Conservation (phyloP, 768 basidiomycete species). For the Sutorius australiensis region DNA sequence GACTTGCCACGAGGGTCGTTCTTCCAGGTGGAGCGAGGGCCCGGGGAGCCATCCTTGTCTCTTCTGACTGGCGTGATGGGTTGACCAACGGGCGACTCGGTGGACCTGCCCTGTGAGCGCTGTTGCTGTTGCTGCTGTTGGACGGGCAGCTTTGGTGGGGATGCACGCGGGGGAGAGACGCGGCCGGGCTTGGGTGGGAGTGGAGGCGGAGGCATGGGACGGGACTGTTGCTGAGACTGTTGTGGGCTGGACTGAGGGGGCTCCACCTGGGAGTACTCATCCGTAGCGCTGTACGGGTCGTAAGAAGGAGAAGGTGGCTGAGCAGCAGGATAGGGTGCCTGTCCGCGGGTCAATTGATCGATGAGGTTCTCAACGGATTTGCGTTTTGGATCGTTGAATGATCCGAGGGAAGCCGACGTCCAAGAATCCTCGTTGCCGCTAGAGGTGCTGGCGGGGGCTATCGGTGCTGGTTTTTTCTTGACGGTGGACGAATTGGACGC, state of each 20-base stretch:
- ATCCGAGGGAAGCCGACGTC: constrained; percentile 35
- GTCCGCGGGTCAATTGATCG: constrained; percentile 61
- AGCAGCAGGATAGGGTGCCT: constrained; percentile 32
- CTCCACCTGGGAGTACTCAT: constrained; percentile 46
- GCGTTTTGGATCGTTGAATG: constrained; percentile 54
- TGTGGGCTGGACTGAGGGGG: constrained; percentile 21
- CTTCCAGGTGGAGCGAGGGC: constrained; percentile 47
- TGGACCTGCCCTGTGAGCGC: constrained; percentile 45
- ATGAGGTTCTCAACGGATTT: constrained; percentile 82
- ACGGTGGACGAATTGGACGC: constrained; percentile 41
- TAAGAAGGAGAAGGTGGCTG: constrained; percentile 37
- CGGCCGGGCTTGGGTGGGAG: constrained; percentile 57
- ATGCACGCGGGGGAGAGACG: constrained; percentile 53
- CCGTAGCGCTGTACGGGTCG: constrained; percentile 37
- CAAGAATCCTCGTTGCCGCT: constrained; percentile 59
- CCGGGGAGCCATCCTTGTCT: constrained; percentile 72
- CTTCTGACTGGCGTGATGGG: constrained; percentile 40
- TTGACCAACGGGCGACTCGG: constrained; percentile 47
- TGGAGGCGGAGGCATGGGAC: constrained; percentile 50
- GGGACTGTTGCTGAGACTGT: constrained; percentile 27
- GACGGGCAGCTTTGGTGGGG: constrained; percentile 59
- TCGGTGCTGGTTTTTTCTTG: constrained; percentile 71
- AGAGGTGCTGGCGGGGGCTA: constrained; percentile 37
- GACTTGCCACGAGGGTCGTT: constrained; percentile 37
- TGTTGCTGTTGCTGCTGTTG: constrained; percentile 37